A percentile compares a stretch with the other conserved stretches of the same genome.
Evolutionary conservation across 1,139 yeast species (phyloP).

Genomic region (Pichia sp.): DNA sequence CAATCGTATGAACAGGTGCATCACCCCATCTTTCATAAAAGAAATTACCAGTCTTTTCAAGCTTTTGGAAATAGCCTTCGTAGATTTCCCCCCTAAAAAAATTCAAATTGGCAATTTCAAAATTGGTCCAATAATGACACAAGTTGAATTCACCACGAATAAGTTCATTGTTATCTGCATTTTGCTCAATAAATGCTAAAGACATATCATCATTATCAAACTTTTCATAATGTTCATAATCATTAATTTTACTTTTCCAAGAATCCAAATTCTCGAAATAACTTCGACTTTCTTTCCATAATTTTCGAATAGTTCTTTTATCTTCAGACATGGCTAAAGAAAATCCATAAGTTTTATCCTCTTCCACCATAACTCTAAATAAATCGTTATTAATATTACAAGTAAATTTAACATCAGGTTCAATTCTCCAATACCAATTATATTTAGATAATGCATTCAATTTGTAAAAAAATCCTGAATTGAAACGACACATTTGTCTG

Average conservation of each 20-base stretch:
- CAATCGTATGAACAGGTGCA: conserved; percentile 86
- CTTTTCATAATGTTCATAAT: conserved; percentile 32
- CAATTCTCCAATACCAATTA: conserved; percentile 76
- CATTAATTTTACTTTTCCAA: conserved; percentile 8
- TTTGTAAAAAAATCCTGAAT: conserved; percentile 67
- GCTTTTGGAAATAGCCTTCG: conserved; percentile 57
- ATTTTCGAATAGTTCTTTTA: conserved; percentile 47
- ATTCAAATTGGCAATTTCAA: conserved; percentile 74
- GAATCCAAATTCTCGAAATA: conserved; percentile 40
- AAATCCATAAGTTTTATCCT: conserved; percentile 56
- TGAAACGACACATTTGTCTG: conserved; percentile 72
- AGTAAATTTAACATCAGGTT: conserved; percentile 55
- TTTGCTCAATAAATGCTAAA: conserved; percentile 59
- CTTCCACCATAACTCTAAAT: conserved; percentile 58
- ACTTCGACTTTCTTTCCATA: conserved; percentile 54
- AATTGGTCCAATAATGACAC: conserved; percentile 93
- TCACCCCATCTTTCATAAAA: conserved; percentile 97
- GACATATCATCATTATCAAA: conserved; percentile 29
- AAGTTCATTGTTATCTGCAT: conserved; percentile 9
- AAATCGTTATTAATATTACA: conserved; percentile 67
- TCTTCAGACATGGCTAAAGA: conserved; percentile 59
- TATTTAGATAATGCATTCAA: conserved; percentile 50
- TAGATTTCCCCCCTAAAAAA: conserved; percentile 72
- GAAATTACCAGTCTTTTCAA: conserved; percentile 79
- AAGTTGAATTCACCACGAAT: conserved; percentile 60